Conservation (phyloP, 2,329 filamentous ascomycete genomes). For the Lojkania enalia region DNA sequence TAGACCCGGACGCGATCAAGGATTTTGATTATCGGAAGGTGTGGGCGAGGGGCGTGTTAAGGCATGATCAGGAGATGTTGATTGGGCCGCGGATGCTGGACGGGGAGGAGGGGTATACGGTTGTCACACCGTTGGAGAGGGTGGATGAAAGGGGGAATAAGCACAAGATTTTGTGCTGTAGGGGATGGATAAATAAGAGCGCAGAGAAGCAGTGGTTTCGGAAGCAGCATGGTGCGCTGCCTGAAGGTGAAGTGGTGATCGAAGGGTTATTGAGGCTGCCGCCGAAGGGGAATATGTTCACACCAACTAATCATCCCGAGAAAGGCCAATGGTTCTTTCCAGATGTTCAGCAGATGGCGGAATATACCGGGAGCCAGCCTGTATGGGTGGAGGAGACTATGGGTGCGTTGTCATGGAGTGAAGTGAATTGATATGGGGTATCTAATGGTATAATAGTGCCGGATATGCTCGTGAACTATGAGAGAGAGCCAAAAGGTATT, state of each 20-base stretch:
- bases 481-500: slow-evolving; percentile 77
- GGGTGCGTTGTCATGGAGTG: slow-evolving; percentile 58
- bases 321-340: slow-evolving; percentile 92
- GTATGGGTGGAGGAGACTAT: slow-evolving; percentile 97
- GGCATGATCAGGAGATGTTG: slow-evolving; percentile 95
- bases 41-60: slow-evolving; percentile 69
- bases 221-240: slow-evolving; percentile 61
- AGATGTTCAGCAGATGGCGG: slow-evolving; percentile 89
- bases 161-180: slow-evolving; percentile 76
- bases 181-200: slow-evolving; percentile 88
- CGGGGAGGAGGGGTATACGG: slow-evolving; percentile 86
- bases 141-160: slow-evolving; percentile 51
- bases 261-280: slow-evolving; percentile 85
- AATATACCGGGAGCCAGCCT: slow-evolving; percentile 75
- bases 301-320: slow-evolving; percentile 83
- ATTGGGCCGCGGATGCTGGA: slow-evolving; percentile 88
- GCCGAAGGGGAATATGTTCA: slow-evolving; percentile 98
- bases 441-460: slow-evolving; percentile 61
- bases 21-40: slow-evolving; percentile 94
- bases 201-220: slow-evolving; percentile 66
- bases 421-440: slow-evolving; percentile 23
- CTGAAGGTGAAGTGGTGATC: slow-evolving; percentile 71
- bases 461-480: slow-evolving; percentile 74
- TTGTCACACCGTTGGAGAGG: slow-evolving; percentile 87
- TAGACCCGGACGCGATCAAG: slow-evolving; percentile 78